These are phyloP conservation scores for Cunninghamia lanceolata DNA, from an alignment of 75 land plant genomes.

Conservation along the genomic window DNA sequence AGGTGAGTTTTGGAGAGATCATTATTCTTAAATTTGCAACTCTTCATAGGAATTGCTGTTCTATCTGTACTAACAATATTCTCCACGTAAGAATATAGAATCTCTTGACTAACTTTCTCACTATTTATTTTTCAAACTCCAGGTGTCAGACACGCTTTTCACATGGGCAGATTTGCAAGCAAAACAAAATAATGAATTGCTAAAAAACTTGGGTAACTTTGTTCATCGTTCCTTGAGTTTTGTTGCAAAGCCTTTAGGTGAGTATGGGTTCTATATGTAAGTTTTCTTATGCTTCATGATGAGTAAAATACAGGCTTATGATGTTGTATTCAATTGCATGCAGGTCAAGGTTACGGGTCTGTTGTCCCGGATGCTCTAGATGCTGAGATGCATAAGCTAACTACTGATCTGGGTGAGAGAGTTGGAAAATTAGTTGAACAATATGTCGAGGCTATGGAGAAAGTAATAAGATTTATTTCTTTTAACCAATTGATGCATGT, in stretches of 20 bases:
- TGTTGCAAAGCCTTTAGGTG: slow-evolving; percentile 87
- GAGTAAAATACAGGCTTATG: not conserved
- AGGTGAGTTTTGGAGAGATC: slow-evolving; percentile 40
- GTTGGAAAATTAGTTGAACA: slow-evolving; percentile 62
- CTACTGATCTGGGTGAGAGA: slow-evolving; percentile 45
- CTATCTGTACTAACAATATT: not conserved
- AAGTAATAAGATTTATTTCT: slow-evolving; percentile 40
- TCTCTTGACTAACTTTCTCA: not conserved
- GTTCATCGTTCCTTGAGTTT: slow-evolving; percentile 82
- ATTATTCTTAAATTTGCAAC: not conserved
- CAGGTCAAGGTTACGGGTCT: slow-evolving; percentile 86
- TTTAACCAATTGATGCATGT: not conserved
- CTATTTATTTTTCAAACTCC: slow-evolving; percentile 1
- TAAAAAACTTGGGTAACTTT: slow-evolving; percentile 90
- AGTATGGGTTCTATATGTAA: not conserved
- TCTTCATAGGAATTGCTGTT: not conserved
- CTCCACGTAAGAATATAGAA: not conserved
- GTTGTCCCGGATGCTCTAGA: slow-evolving; percentile 73
- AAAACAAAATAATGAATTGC: slow-evolving; percentile 84
- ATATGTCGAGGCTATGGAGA: slow-evolving; percentile 92
- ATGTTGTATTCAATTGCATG: not conserved
- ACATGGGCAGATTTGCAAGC: slow-evolving; percentile 95
- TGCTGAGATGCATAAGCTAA: slow-evolving; percentile 64
- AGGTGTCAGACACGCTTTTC: slow-evolving; percentile 94
- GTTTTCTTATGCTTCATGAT: not conserved